These are phyloP conservation scores for Dothidotthia symphoricarpi DNA, from an alignment of 2,329 filamentous ascomycete genomes.

Conservation along the genomic window DNA sequence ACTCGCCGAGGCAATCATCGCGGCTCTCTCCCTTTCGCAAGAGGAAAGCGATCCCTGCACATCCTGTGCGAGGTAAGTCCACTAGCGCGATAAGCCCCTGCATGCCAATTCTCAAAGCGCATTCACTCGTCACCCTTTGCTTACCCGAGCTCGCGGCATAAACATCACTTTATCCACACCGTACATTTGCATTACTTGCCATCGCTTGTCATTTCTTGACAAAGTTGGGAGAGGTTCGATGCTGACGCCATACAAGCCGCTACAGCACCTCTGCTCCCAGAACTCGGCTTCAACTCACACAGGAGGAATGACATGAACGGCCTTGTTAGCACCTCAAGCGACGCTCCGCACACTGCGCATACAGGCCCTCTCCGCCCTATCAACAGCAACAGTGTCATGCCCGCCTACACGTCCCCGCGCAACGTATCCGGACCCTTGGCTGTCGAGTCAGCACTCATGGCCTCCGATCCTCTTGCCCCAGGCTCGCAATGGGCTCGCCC, in stretches of 20 bases:
- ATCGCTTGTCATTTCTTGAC: conserved; percentile 2
- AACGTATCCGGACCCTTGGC: conserved; percentile 34
- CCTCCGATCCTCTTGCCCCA: conserved; percentile 18
- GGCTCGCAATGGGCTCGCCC: conserved; percentile 29
- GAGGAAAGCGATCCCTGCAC: not conserved
- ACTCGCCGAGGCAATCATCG: no score
- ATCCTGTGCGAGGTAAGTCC: conserved; percentile 1
- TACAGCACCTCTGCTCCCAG: conserved; percentile 22
- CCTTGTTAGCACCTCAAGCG: conserved; percentile 13
- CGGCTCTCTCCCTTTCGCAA: no score
- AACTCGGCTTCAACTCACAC: conserved; percentile 17
- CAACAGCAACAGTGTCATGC: conserved; percentile 21
- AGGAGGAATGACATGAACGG: conserved; percentile 36
- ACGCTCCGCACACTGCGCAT: conserved; percentile 17
- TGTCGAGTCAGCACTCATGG: conserved; percentile 28
- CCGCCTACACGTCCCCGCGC: conserved; percentile 29
- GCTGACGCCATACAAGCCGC: conserved; percentile 12
- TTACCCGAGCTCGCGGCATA: conserved; percentile 13
- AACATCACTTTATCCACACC: conserved; percentile 15
- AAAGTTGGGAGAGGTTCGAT: conserved; percentile 13
- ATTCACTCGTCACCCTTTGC: conserved; percentile 13
- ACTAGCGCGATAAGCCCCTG: conserved; percentile 13
- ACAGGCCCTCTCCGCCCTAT: conserved; percentile 12
- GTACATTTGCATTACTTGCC: conserved; percentile 8
- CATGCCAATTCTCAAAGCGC: conserved; percentile 17